Base-by-base conservation (phyloP, 148 eudicot genomes). In the Tetragonia tetragonoides region DNA sequence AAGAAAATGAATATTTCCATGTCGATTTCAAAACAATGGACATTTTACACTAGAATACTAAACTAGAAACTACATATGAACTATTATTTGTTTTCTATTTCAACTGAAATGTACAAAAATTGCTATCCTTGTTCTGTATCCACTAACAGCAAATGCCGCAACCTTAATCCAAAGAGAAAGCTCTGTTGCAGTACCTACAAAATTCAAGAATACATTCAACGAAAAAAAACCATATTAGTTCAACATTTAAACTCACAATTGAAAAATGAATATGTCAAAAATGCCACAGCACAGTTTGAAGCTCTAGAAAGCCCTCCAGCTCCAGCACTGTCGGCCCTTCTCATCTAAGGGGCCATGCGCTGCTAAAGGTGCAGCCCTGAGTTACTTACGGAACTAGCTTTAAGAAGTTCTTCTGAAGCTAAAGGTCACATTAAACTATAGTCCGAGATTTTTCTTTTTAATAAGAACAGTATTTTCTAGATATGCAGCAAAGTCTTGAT, bases 121-220 rank as follows among this genome's bases (percentile, higher is more conserved):
- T 16, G 41, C 60, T 46, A 75, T 44, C 59, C 40, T 75, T 41
- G 12, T 15, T 44, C 57, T 14, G 69, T 5, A 3, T 63, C 59
- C 49, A 42, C n/a, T 12, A 34, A 21, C 15, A 53, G 56, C 59
- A 8, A 51, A 41, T 68, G 68, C 10, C 16, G 67, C 7, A 42
- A 78, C 34, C 34, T 70, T 87, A 91, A 79, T 89, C 85, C 83
- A 87, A 79, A 23, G 92, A 89, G 84, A 89, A 91, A 59, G 87
- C 84, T 76, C 92, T 92, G 76, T 84, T 81, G 83, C 92, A 91
- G 49, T 91, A 91, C 92, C 92, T 91, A 86, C 76, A 80, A 23
- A 57, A 69, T 69, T 46, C 17, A 44, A n/a, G 8, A 39, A 5
- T 6, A 69, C 18, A 61, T 10, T 24, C 4, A 51, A 38, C 59